Evolutionary conservation across 106 monocot genomes (phyloP).

Genomic region (Acorus gramineus): DNA sequence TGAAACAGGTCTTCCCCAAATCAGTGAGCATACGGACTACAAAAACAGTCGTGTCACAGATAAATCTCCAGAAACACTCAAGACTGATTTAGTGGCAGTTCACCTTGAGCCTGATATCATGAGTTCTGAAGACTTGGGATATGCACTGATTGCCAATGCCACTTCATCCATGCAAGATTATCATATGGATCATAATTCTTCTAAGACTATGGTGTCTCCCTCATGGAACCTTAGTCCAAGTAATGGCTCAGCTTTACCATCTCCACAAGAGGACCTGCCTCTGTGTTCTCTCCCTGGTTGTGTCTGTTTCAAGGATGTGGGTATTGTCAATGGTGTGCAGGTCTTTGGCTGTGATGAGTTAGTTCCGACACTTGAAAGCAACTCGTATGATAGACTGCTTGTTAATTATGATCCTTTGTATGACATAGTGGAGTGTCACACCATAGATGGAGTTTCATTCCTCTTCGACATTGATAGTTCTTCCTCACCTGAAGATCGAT

Average conservation of each 20-base stretch:
- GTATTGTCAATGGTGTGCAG: conserved; percentile 27
- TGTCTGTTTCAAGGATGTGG: conserved; percentile 51
- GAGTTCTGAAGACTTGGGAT: conserved; percentile 17
- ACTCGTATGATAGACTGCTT: conserved; percentile 47
- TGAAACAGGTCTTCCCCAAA: conserved; percentile 2
- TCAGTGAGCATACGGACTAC: conserved; percentile 20
- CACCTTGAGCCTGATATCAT: conserved; percentile 26
- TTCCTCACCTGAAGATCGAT: no score
- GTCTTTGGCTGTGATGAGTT: conserved; percentile 30
- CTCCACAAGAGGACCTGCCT: conserved; percentile 40
- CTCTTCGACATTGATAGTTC: no score
- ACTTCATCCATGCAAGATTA: conserved; percentile 10
- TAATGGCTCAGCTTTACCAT: conserved; percentile 21
- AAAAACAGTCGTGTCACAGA: neutral
- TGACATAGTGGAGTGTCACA: conserved; percentile 39
- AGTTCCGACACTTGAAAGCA: conserved; percentile 18
- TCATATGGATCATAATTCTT: no score
- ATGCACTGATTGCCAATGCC: conserved; percentile 4
- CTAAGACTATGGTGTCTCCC: conserved; percentile 6
- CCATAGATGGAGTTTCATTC: conserved; percentile 22
- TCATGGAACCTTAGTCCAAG: conserved; percentile 23
- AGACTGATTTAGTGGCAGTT: conserved; percentile 29
- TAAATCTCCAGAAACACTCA: conserved; percentile 18
- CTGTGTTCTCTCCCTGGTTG: conserved; percentile 37
- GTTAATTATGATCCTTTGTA: conserved; percentile 34